Evolutionary conservation across 2,329 filamentous ascomycete species (phyloP), one percentile per base, ranked within the genome.

Genomic region (Penicillium sp.): DNA sequence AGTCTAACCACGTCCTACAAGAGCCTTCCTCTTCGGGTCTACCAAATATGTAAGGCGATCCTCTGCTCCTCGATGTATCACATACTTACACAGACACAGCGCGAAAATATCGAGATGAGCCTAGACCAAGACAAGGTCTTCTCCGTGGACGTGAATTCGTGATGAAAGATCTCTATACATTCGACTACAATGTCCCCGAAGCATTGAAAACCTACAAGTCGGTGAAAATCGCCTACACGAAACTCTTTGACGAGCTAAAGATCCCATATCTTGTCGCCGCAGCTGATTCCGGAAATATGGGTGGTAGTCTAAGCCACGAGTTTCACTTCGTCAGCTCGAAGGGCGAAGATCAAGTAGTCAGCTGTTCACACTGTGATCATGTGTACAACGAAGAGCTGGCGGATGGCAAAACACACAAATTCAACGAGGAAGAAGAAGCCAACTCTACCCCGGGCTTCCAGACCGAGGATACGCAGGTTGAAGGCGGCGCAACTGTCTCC

Each of bases 81-180:
- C 17, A 4, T 21, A 13, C 43, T 50, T 6, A 54, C 18, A 46
- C 21, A 33, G 8, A 3, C 27, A 7, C 55, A 90, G 88, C 90
- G 24, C 84, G 93, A 40, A 99, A 99, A 72, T 99, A 97, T 67
- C 85, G 94, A 42, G 94, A 99, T 74, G 94, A 99, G 73, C 83
- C 88, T 50, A 83, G 94, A 21, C 94, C 94, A 17, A 84, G 94
- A 26, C 90, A 96, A 62, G 94, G 94, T 10, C 79, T 99, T 2
- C 78, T 99, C 7, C 86, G 94, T 8, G 89, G 90, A 1, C 86
- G 91, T 55, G 94, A 99, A 66, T 99, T 99, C 64, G 75, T 91
- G 61, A 99, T 99, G 94, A 99, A 99, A 72, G 94, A 99, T 70
- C 81, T 99, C 1, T 99, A 99, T 70, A 97, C 92, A 0, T 99